phyloP scores from a whole-genome alignment of 2,329 filamentous ascomycete species.

The Talaromyces sp. region DNA sequence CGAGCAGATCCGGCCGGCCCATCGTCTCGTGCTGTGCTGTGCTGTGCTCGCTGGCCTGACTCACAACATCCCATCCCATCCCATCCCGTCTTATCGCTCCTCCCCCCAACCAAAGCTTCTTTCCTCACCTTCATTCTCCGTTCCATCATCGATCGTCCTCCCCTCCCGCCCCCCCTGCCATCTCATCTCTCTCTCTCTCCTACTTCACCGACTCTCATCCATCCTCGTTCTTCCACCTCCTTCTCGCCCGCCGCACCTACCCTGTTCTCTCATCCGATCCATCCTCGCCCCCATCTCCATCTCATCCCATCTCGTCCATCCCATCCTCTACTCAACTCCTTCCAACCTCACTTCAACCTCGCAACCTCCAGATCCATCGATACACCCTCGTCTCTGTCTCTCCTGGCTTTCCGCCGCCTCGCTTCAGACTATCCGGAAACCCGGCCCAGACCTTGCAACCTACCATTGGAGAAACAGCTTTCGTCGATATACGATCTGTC shows the following conservation, averaged over 20 bases:
- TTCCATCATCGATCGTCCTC: constrained; percentile 14
- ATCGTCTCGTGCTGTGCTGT: constrained; percentile 13
- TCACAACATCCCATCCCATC: constrained; percentile 6
- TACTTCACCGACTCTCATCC: constrained; percentile 17
- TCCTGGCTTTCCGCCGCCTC: background rate
- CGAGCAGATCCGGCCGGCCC: constrained; percentile 4
- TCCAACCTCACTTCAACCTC: constrained; percentile 14
- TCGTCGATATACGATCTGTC: background rate
- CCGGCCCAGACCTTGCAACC: no score
- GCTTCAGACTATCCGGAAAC: background rate
- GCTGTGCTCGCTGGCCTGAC: constrained; percentile 3
- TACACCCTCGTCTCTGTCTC: background rate
- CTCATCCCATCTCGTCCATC: constrained; percentile 16
- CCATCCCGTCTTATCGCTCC: constrained; percentile 12
- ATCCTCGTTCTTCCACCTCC: constrained; percentile 14
- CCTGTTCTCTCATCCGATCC: constrained; percentile 8
- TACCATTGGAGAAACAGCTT: background rate
- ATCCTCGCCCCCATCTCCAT: constrained; percentile 13
- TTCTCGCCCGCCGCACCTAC: constrained; percentile 8
- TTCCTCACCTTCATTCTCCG: constrained; percentile 12
- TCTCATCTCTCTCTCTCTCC: constrained; percentile 7
- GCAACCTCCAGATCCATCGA: background rate
- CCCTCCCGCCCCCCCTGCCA: constrained; percentile 2
- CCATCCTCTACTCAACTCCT: constrained; percentile 10
- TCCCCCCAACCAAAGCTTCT: constrained; percentile 1